Base-by-base conservation (phyloP, 805 yeast genomes). In the Ogataea saltuana region DNA sequence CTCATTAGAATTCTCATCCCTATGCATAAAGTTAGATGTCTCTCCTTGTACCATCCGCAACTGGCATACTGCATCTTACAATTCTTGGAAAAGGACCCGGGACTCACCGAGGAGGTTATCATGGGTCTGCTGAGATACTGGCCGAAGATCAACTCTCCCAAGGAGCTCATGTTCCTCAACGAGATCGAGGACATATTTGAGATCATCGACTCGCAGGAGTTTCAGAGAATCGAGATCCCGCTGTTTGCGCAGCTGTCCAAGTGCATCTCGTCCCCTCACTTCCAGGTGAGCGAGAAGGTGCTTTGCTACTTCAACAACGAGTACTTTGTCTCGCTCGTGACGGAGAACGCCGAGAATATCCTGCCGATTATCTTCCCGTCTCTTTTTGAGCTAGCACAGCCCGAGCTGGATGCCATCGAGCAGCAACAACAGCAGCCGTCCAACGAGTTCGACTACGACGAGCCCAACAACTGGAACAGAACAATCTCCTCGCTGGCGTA, bases 101-200 rank as follows among this genome's bases (percentile, higher is more conserved):
- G 76, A 11, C 72, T 93, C 54, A 91, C 98, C 2, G 97, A 90
- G 64, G 98, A 90, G 63, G 98, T 93, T n/a, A 80, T 93, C 20
- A 82, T 88, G 88, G 97, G 97, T 3, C 70, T 93, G 47, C 69
- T 93, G 55, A 76, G 95, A 59, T 93, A 83, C 69, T 93, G 99
- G 99, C 99, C 99, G 42, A 93, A 93, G 65, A 83, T 87, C 38
- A 88, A 88, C 60, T 83, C 95, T 19, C 93, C 97, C 11, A 93
- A 93, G 60, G 99, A 93, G 68, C 87, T 93, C 19, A 84, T 93
- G 95, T 93, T 90, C 59, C 71, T 93, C 59, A 88, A 91, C 65
- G 99, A 93, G 69, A 80, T 93, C 51, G 99, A 93, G 65, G 99
- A 93, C 63, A 90, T 93, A 4, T 88, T 90, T 61, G 99, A 93